Evolutionary conservation across 1,284 basidiomycete species (phyloP).

Genomic region (Xerocomus cyaneibrunnescens): DNA sequence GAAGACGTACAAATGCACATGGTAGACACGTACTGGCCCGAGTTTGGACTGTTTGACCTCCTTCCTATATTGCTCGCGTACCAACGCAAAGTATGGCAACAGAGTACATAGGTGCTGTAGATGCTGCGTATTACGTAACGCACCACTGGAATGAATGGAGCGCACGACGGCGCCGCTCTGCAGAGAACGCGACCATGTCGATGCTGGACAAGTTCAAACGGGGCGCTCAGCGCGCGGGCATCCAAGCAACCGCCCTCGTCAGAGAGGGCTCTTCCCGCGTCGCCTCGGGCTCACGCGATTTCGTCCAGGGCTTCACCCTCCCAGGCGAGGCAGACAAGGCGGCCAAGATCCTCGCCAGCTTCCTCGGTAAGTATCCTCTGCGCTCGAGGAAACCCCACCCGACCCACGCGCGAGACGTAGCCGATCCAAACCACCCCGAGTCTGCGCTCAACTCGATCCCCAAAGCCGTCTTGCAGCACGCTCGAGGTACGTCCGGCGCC

Average conservation of each 20-base stretch:
- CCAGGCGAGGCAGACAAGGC: constrained; percentile 91
- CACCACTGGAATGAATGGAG: too few species aligned
- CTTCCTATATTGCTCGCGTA: constrained; percentile 84
- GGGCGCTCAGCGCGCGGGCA: constrained; percentile 78
- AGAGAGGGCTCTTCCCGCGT: constrained; percentile 65
- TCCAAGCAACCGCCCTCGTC: constrained; percentile 75
- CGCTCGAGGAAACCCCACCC: too few species aligned
- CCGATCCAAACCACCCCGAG: constrained; percentile 85
- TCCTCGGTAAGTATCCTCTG: constrained; percentile 65
- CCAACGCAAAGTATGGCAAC: constrained; percentile 70
- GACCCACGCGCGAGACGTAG: constrained; percentile 40
- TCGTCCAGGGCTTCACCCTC: constrained; percentile 82
- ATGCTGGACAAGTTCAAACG: constrained; percentile 79
- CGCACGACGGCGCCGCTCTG: too few species aligned
- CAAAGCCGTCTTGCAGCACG: constrained; percentile 87
- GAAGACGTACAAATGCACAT: constrained; percentile 92
- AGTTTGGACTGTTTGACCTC: constrained; percentile 88
- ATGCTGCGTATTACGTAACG: constrained; percentile 20
- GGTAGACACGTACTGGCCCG: constrained; percentile 90
- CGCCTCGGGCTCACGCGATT: constrained; percentile 68
- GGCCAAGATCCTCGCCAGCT: constrained; percentile 86
- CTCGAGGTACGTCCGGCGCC: constrained; percentile 62
- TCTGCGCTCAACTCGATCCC: constrained; percentile 95
- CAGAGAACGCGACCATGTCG: constrained; percentile 47
- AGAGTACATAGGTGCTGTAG: background rate